These are phyloP conservation scores for Umbilicus rupestris DNA, from an alignment of 164 flowering plant genomes.

Conservation along the genomic window DNA sequence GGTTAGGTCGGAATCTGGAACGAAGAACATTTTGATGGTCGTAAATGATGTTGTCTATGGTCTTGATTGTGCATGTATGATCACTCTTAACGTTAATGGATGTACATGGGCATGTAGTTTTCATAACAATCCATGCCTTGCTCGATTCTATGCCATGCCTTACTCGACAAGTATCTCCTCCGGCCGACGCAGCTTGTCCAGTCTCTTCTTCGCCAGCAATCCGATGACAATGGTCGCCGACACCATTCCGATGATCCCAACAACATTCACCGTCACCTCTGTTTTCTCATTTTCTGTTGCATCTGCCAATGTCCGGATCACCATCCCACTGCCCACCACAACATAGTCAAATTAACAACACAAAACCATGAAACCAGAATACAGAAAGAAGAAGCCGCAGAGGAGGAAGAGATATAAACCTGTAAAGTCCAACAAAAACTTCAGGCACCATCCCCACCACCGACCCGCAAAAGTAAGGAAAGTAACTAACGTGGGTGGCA, in stretches of 20 bases:
- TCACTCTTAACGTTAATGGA: too few species aligned
- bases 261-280: slow-evolving; percentile 6
- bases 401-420: slow-evolving; percentile 1
- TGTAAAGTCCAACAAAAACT: slow-evolving; percentile 12
- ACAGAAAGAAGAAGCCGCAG: too few species aligned
- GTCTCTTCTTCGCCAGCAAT: neutral
- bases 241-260: slow-evolving; percentile 8
- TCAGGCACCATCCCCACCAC: slow-evolving; percentile 15
- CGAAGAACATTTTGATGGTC: too few species aligned
- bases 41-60: too few species aligned
- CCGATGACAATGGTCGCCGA: neutral
- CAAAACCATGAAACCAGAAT: neutral
- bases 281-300: slow-evolving; percentile 7
- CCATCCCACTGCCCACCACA: slow-evolving; percentile 13
- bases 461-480: slow-evolving; percentile 13
- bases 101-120: too few species aligned
- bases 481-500: slow-evolving; percentile 11
- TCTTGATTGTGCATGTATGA: too few species aligned
- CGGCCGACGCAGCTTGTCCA: neutral
- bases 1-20: too few species aligned
- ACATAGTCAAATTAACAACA: neutral
- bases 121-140: too few species aligned
- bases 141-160: too few species aligned
- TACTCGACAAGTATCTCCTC: neutral
- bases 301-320: slow-evolving; percentile 13